A percentile compares a stretch with the other conserved stretches of the same genome.
These are phyloP conservation scores for Babesia microti DNA, from an alignment of 169 alveolate species.

Conservation along the genomic window DNA sequence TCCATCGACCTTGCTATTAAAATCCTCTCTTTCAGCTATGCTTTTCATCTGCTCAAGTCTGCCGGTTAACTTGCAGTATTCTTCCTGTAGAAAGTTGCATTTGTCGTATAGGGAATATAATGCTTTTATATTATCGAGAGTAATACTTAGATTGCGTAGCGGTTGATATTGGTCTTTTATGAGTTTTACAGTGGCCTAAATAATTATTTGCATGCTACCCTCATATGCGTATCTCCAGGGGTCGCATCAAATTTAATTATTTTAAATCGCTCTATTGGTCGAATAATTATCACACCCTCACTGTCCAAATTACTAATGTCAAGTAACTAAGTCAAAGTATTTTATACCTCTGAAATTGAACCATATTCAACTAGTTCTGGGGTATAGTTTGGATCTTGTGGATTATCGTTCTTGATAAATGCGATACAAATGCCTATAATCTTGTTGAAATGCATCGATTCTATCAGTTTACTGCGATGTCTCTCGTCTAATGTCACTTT, in stretches of 20 bases:
- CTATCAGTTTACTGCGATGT: conserved; percentile 17
- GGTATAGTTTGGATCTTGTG: not conserved
- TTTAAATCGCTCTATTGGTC: conserved; percentile 19
- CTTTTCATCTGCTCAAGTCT: conserved; percentile 22
- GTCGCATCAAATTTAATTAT: conserved; percentile 5
- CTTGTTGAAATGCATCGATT: conserved; percentile 14
- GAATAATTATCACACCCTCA: conserved; percentile 20
- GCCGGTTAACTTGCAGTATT: conserved; percentile 23
- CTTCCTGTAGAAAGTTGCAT: conserved; percentile 29
- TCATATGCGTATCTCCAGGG: conserved; percentile 13
- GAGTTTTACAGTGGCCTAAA: conserved; percentile 24
- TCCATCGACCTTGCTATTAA: conserved; percentile 10
- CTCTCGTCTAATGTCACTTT: conserved; percentile 16
- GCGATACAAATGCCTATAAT: conserved; percentile 31
- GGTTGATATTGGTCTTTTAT: conserved; percentile 16
- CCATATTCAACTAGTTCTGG: conserved; percentile 23
- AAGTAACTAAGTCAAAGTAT: conserved; percentile 8
- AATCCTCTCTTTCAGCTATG: conserved; percentile 13
- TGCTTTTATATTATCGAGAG: conserved; percentile 18
- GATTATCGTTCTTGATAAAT: conserved; percentile 6
- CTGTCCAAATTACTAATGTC: conserved; percentile 30
- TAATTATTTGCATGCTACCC: conserved; percentile 4
- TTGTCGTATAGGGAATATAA: conserved; percentile 28
- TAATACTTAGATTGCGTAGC: conserved; percentile 14
- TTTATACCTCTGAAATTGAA: conserved; percentile 29